These are phyloP conservation scores for Syncephalastrum contaminatum DNA, from an alignment of 371 early-diverging fungal species.

Conservation along the genomic window DNA sequence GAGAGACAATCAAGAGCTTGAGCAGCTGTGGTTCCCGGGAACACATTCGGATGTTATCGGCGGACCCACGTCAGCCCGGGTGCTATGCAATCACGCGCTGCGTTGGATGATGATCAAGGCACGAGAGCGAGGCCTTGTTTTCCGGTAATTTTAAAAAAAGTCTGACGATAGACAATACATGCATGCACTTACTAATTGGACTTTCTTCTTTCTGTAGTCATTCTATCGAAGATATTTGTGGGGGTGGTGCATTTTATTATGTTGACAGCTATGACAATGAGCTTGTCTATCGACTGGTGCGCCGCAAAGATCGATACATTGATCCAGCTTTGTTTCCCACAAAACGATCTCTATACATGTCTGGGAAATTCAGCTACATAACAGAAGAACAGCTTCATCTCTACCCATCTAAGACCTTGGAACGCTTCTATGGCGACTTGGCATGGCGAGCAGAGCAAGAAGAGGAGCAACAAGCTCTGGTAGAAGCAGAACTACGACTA, in stretches of 20 bases:
- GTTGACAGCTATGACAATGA: conserved; percentile 27
- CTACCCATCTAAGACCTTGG: conserved; percentile 28
- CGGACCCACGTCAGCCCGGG: conserved; percentile 7
- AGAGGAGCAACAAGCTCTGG: too few species aligned
- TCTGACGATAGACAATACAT: too few species aligned
- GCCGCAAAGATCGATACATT: conserved; percentile 32
- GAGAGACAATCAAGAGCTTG: conserved; percentile 19
- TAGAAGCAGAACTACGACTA: too few species aligned
- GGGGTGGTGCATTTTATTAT: conserved; percentile 17
- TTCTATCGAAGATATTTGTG: conserved; percentile 7
- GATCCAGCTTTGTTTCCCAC: conserved; percentile 4
- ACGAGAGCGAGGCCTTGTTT: conserved; percentile 22
- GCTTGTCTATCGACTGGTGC: conserved; percentile 24
- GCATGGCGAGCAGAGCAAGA: too few species aligned
- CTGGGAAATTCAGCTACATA: conserved; percentile 22
- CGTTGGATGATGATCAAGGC: conserved; percentile 40
- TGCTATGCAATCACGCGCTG: conserved; percentile 29
- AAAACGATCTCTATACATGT: conserved; percentile 13
- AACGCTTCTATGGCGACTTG: not conserved
- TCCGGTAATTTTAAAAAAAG: conserved; percentile 10
- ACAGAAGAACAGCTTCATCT: conserved; percentile 20
- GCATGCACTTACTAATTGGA: too few species aligned
- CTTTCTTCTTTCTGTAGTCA: not conserved
- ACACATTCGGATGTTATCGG: conserved; percentile 37
- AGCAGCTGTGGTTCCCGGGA: conserved; percentile 45